Evolutionary conservation across 2,329 filamentous ascomycete genomes (phyloP).

Genomic region (Triangularia setosa): DNA sequence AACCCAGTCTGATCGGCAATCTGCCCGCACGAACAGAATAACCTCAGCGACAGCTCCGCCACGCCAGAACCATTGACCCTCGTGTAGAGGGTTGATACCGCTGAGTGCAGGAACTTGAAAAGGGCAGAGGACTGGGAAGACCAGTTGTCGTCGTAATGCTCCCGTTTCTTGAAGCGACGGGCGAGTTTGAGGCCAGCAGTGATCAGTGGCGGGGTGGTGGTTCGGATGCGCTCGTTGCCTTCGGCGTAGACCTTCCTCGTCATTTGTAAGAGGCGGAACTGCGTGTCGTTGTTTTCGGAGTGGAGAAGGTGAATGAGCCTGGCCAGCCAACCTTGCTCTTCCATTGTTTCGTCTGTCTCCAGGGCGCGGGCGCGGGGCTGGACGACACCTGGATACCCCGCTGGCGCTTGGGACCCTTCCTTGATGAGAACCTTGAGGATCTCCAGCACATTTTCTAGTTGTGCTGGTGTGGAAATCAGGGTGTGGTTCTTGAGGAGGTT

Average conservation of each 20-base stretch:
- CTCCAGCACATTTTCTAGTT: slow-evolving; percentile 85
- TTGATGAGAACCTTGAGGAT: slow-evolving; percentile 88
- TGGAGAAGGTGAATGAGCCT: slow-evolving; percentile 85
- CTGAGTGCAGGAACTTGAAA: slow-evolving; percentile 93
- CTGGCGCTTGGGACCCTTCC: slow-evolving; percentile 80
- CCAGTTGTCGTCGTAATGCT: slow-evolving; percentile 72
- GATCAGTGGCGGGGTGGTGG: slow-evolving; percentile 88
- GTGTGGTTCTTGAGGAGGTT: slow-evolving; percentile 81
- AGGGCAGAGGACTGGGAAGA: slow-evolving; percentile 66
- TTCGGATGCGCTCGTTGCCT: slow-evolving; percentile 92
- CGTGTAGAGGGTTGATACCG: slow-evolving; percentile 80
- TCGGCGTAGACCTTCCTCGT: slow-evolving; percentile 82
- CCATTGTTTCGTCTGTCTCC: slow-evolving; percentile 95
- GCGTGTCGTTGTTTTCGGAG: slow-evolving; percentile 81
- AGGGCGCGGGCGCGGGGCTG: slow-evolving; percentile 66
- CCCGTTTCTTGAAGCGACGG: slow-evolving; percentile 80
- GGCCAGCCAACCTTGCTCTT: slow-evolving; percentile 96
- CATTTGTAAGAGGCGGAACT: slow-evolving; percentile 89
- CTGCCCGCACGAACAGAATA: slow-evolving; percentile 90
- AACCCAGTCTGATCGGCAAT: slow-evolving; percentile 87
- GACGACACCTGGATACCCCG: slow-evolving; percentile 76
- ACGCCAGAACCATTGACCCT: slow-evolving; percentile 73
- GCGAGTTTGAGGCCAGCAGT: slow-evolving; percentile 88
- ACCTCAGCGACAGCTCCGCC: slow-evolving; percentile 80
- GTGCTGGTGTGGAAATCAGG: slow-evolving; percentile 68